Base-by-base conservation (phyloP, 2,329 filamentous ascomycete species). In the Microsporum ferrugineum region DNA sequence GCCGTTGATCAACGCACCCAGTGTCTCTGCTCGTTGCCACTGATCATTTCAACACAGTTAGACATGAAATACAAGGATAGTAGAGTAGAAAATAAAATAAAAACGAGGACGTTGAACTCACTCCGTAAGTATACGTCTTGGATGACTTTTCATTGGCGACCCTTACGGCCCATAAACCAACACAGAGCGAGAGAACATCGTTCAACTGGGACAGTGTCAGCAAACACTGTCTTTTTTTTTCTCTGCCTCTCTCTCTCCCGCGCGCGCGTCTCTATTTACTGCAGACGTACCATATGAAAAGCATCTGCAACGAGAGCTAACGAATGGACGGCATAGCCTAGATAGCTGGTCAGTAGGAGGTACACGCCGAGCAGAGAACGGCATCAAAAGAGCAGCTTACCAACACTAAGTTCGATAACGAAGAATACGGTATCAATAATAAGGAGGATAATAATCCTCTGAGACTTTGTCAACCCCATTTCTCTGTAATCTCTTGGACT, bases 11-110 rank as follows among this genome's bases (percentile, higher is more conserved):
- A 97, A 86, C 56, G 94, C 94, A 70, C 94, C 94, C 4, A 99
- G 82, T 8, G 95, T 97, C 79, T 99, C 94, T 39, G 94, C 94
- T 67, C 94, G 89, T 79, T 97, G 88, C 89, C 91, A 99, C 88
- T 92, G 68, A n/a, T 55, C 41, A 6, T 12, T 5, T 5, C 12
- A 23, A 23, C 17, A 23, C 17, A 23, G 17, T 23, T 23, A 23
- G 17, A 23, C 17, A 23, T 23, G 17, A 23, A 23, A 23, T 23
- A 23, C 17, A 23, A 1, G 66, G 36, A 47, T 47, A 23, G 34
- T 41, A n/a, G 41, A 56, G 23, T 59, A 36, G 53, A 23, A 23
- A 23, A 23, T 23, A 23, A 23, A 23, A 23, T 1, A 23, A 23
- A 23, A 23, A 23, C 17, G 17, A 23, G 17, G 17, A 23, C 17